A percentile compares a stretch with the other conserved stretches of the same genome.
Evolutionary conservation across 2,329 filamentous ascomycete species (phyloP).

Genomic region (Aspergillus pseudoterreus): DNA sequence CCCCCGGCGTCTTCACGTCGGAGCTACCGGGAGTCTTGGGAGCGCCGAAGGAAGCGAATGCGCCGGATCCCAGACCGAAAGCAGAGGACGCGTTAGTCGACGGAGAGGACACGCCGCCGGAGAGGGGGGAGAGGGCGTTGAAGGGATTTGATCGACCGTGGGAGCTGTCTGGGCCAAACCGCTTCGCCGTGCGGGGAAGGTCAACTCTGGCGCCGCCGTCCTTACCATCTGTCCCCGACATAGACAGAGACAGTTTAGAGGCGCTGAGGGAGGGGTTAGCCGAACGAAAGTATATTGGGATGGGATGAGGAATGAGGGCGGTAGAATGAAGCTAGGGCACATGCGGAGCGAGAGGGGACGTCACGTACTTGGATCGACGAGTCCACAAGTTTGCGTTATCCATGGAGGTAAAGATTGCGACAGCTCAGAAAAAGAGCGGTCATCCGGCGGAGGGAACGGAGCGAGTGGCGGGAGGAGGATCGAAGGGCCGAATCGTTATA

Average conservation of each 20-base stretch:
- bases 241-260: constrained; percentile 88
- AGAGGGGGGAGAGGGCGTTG: constrained; percentile 68
- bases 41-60: constrained; percentile 95
- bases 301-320: constrained; percentile 2
- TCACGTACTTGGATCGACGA: constrained; percentile 46
- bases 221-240: constrained; percentile 56
- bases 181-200: constrained; percentile 65
- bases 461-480: constrained; percentile 18
- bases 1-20: constrained; percentile 63
- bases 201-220: constrained; percentile 52
- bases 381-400: constrained; percentile 51
- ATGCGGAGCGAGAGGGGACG: too few species aligned
- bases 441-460: constrained; percentile 26
- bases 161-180: constrained; percentile 70
- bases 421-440: constrained; percentile 35
- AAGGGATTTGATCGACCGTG: constrained; percentile 75
- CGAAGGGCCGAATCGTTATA: constrained; percentile 2
- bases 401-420: constrained; percentile 38
- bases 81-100: constrained; percentile 76
- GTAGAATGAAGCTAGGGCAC: not conserved
- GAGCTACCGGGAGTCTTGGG: constrained; percentile 82
- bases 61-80: constrained; percentile 90
- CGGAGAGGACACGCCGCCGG: constrained; percentile 67
- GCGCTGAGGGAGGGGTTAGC: constrained; percentile 49
- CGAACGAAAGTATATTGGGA: constrained; percentile 6